These are phyloP conservation scores for Mimosa bimucronata DNA, from an alignment of 306 rosid species.

Conservation along the genomic window DNA sequence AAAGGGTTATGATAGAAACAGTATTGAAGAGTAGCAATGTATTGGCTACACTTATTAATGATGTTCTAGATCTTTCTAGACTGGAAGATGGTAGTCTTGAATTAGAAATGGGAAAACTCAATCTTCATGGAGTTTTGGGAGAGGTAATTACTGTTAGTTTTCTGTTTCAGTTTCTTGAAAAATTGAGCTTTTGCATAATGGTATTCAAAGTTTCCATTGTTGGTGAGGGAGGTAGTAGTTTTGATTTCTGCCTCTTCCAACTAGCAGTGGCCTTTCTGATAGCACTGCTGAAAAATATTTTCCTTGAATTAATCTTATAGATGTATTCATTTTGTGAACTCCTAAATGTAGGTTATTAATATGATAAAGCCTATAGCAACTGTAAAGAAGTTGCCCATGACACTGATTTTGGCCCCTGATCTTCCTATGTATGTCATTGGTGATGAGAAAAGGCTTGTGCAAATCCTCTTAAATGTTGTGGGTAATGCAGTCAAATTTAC, in stretches of 20 bases:
- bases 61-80: conserved; percentile 90
- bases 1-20: conserved; percentile 84
- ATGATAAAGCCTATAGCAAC: conserved; percentile 84
- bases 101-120: conserved; percentile 67
- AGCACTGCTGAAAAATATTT: background rate
- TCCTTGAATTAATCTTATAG: background rate
- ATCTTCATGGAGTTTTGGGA: conserved; percentile 77
- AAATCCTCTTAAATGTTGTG: conserved; percentile 75
- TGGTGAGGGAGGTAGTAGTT: background rate
- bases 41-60: conserved; percentile 77
- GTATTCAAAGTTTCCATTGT: background rate
- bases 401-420: conserved; percentile 76
- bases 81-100: conserved; percentile 96
- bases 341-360: conserved; percentile 57
- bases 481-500: conserved; percentile 95
- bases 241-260: background rate
- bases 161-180: conserved; percentile 31
- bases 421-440: conserved; percentile 78
- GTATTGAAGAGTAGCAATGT: conserved; percentile 84
- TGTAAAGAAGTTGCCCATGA: conserved; percentile 77
- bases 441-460: conserved; percentile 86
- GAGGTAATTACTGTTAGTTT: conserved; percentile 51
- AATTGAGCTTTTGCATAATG: background rate
- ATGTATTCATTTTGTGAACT: background rate
- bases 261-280: background rate